phyloP scores from a whole-genome alignment of 306 rosid species.

The Cucumis melo region DNA sequence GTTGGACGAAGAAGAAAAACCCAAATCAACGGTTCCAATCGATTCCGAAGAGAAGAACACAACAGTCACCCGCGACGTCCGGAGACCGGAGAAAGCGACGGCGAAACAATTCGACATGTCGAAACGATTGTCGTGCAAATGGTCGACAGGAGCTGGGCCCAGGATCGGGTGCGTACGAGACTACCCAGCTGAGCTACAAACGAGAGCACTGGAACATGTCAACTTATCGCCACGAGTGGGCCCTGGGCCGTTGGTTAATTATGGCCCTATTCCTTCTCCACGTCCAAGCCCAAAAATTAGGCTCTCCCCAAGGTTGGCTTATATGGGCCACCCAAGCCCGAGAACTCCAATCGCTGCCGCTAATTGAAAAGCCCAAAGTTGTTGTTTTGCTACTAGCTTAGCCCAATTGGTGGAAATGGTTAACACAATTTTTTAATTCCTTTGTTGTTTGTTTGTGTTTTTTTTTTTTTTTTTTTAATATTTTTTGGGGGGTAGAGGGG shows the following conservation, averaged over 20 bases:
- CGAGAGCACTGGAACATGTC: slow-evolving; percentile 74
- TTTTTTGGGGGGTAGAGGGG: background rate
- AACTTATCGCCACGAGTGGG: slow-evolving; percentile 53
- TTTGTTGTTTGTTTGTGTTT: background rate
- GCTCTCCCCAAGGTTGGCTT: slow-evolving; percentile 53
- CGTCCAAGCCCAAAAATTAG: slow-evolving; percentile 86
- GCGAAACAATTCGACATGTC: slow-evolving; percentile 15
- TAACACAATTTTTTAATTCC: background rate
- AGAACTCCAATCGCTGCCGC: slow-evolving; percentile 34
- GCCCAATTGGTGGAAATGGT: background rate
- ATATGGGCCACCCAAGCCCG: slow-evolving; percentile 79
- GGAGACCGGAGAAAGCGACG: slow-evolving; percentile 7
- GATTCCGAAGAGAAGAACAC: slow-evolving; percentile 11
- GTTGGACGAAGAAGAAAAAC: background rate
- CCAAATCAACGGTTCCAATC: background rate
- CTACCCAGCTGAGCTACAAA: slow-evolving; percentile 58
- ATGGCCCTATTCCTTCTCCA: slow-evolving; percentile 89
- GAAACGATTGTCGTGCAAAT: slow-evolving; percentile 56
- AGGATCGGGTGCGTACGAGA: slow-evolving; percentile 90
- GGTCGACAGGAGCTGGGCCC: slow-evolving; percentile 78
- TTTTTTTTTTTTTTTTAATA: background rate
- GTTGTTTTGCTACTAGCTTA: background rate
- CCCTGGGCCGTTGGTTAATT: slow-evolving; percentile 8
- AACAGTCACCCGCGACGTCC: background rate
- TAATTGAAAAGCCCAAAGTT: slow-evolving; percentile 5